Percentiles rank a stretch among this genome's conserved stretches.
These are phyloP conservation scores for Phytophthora brassicae DNA, from an alignment of 352 stramenopile genomes.

Conservation along the genomic window DNA sequence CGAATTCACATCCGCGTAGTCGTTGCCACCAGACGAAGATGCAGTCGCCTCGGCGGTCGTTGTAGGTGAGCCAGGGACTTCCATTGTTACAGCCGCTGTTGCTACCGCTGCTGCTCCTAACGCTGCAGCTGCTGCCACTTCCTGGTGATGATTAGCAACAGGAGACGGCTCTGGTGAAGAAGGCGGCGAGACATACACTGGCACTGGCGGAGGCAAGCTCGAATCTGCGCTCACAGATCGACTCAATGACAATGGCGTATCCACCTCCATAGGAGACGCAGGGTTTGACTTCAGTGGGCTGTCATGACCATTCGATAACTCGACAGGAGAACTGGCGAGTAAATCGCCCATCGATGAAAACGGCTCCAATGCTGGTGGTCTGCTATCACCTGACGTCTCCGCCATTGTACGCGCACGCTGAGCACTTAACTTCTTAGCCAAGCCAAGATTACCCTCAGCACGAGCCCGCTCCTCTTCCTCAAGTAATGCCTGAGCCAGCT, in stretches of 20 bases:
- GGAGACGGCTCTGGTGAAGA: slow-evolving; percentile 29
- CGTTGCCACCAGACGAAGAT: slow-evolving; percentile 49
- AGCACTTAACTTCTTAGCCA: slow-evolving; percentile 80
- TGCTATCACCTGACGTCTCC: slow-evolving; percentile 46
- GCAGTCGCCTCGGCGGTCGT: slow-evolving; percentile 40
- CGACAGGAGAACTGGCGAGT: slow-evolving; percentile 17
- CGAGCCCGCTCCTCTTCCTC: slow-evolving; percentile 82
- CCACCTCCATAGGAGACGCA: slow-evolving; percentile 14
- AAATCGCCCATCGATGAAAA: slow-evolving; percentile 52
- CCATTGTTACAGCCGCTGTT: slow-evolving; percentile 8
- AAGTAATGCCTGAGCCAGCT: slow-evolving; percentile 74
- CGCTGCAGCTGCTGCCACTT: slow-evolving; percentile 18
- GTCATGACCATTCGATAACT: slow-evolving; percentile 31
- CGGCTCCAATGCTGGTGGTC: slow-evolving; percentile 35
- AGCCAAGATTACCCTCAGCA: slow-evolving; percentile 67
- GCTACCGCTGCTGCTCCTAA: slow-evolving; percentile 8
- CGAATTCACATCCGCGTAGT: slow-evolving; percentile 80
- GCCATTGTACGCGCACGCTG: slow-evolving; percentile 76
- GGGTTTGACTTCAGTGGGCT: slow-evolving; percentile 23
- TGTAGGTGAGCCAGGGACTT: slow-evolving; percentile 28
- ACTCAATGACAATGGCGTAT: slow-evolving; percentile 35
- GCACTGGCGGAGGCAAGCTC: slow-evolving; percentile 25
- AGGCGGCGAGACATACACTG: slow-evolving; percentile 18
- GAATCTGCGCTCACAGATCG: slow-evolving; percentile 43
- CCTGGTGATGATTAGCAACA: slow-evolving; percentile 15